Evolutionary conservation across 371 early-diverging fungal genomes (phyloP), one percentile per base, ranked within the genome.

Genomic region (Actinomortierella wolfii): DNA sequence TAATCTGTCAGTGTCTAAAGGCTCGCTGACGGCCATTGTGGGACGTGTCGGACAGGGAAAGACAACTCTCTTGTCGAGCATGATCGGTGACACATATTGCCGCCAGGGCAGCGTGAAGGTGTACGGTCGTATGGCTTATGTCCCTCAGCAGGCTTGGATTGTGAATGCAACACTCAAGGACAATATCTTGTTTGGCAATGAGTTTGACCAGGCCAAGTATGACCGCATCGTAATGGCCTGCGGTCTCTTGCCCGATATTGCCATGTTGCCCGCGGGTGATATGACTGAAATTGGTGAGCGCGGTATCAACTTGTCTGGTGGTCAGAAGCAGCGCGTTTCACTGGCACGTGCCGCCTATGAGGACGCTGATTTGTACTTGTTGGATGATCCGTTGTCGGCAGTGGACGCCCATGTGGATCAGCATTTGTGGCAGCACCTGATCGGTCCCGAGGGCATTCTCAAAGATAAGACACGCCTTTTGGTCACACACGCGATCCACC

Each of bases 191-290:
- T 86, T 86, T 55, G 87, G 87, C 4, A 59, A 69, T 25, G 46
- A 44, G n/a, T 86, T 71, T 62, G 77, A 81, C 56, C 61, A 79
- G 24, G 63, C 56, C 0, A 75, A 76, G 3, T 86, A 83, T 50
- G 64, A 76, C 21, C 57, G 60, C n/a, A 83, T 83, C 0, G 42
- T 90, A 18, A 67, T 78, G 41, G 81, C 77, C 24, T 87, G 88
- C 41, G 83, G 84, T 0, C 71, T 92, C 17, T 61, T 68, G 39
- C 56, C 81, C 6, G 92, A 92, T 60, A 66, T 92, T 5, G 81
- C 79, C 43, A 86, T 81, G 49, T 76, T 91, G 3, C 81, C 83
- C 0, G 84, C 82, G 23, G 88, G 89, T n/a, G 89, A 88, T 59
- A 41, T 76, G 76, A 88, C 89, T 7, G 80, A 80, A 55, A 80